phyloP scores from a whole-genome alignment of 192 early-diverging fungal genomes.

The Coemansia interrupta region DNA sequence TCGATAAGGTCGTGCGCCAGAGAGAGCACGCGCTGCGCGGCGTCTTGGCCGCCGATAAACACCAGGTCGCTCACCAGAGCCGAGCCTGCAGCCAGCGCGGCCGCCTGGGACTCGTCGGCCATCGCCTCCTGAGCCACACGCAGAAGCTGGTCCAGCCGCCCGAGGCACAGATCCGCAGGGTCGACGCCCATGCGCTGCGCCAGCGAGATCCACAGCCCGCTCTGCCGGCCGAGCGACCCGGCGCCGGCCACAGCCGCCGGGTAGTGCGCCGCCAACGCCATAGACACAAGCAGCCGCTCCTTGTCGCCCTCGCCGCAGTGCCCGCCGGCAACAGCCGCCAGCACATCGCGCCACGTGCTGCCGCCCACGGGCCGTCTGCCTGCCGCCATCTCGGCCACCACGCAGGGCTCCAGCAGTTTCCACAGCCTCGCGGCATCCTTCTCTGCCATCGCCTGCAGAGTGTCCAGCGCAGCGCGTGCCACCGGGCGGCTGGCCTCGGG shows the following conservation, averaged over 20 bases:
- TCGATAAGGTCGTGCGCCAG: conserved; percentile 23
- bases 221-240: conserved; percentile 57
- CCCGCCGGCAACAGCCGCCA: conserved; percentile 7
- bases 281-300: conserved; percentile 41
- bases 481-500: conserved; percentile 21
- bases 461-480: conserved; percentile 1
- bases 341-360: conserved; percentile 4
- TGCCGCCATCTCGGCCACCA: conserved; percentile 20
- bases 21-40: conserved; percentile 32
- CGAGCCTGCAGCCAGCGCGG: conserved; percentile 11
- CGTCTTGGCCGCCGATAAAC: conserved; percentile 29
- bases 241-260: conserved; percentile 10
- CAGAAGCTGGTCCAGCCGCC: conserved; percentile 41
- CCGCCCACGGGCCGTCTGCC: not conserved
- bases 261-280: conserved; percentile 55
- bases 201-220: conserved; percentile 82
- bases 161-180: conserved; percentile 61
- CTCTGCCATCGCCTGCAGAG: conserved; percentile 18
- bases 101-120: conserved; percentile 23
- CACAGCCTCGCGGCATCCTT: conserved; percentile 26
- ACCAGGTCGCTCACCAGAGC: conserved; percentile 29
- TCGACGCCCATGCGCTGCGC: conserved; percentile 71
- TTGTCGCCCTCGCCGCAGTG: not conserved
- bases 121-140: conserved; percentile 51
- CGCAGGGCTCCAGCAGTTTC: conserved; percentile 6